Evolutionary conservation across 257 asterid genomes (phyloP), one percentile per base, ranked within the genome.

Genomic region (Cruciata laevipes): DNA sequence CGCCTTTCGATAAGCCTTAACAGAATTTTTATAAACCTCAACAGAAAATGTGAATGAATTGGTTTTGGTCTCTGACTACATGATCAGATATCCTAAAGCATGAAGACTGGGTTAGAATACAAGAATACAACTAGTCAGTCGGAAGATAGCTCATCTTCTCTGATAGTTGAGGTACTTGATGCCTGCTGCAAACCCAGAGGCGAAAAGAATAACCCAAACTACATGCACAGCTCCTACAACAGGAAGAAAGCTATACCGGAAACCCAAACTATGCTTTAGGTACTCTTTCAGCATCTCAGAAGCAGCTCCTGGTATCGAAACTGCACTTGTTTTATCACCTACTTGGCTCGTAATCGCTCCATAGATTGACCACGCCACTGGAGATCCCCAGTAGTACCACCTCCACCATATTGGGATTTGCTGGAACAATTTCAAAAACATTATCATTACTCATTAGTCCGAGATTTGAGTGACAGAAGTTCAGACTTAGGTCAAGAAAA

Each of bases 381-480:
- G 88, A 1, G 84, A 81, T 14, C 79, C 71, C 87, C 85, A 83
- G 78, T 81, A 81, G 40, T 83, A 85, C 85, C 88, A 85, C 60
- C 84, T 83, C 88, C 88, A 85, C 88, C 91, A 85, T 72, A 75
- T 77, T 0, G 84, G 91, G 3, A 83, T 77, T 73, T 69, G 76
- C 88, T 82, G 42, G 25, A 61, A n/a, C 37, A 17, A 3, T 12
- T 68, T 9, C 30, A 62, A 9, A 44, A 13, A 10, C 10, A 59
- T 12, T 31, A 10, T 6, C 0, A 2, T n/a, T n/a, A n/a, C n/a
- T n/a, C n/a, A n/a, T n/a, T n/a, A n/a, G n/a, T n/a, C n/a, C n/a
- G n/a, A n/a, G n/a, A n/a, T n/a, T n/a, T 42, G 51, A 11, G 13
- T 11, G 51, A 5, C 51, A 11, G 3, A n/a, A 12, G 49, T 16